phyloP scores from a whole-genome alignment of 148 eudicot genomes.

The Fagopyrum homotropicum region DNA sequence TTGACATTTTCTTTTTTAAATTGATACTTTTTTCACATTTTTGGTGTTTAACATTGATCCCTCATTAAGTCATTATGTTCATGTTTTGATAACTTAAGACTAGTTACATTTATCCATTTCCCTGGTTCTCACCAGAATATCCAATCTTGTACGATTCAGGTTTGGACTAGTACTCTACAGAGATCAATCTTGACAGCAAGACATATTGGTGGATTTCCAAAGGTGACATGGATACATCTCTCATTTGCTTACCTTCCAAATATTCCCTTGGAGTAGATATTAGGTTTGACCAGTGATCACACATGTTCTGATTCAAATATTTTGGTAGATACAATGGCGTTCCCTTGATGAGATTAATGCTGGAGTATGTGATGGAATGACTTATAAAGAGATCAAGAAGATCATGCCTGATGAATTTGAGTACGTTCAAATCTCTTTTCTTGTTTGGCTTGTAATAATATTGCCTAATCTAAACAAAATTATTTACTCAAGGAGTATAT shows the following conservation, averaged over 20 bases:
- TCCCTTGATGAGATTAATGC: conserved; percentile 96
- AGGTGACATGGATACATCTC: conserved; percentile 36
- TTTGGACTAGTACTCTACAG: conserved; percentile 99
- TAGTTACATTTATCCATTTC: not conserved
- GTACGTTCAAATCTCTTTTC: conserved; percentile 36
- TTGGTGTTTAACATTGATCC: not conserved
- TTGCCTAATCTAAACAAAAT: not conserved
- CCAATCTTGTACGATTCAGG: conserved; percentile 27
- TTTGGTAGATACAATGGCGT: conserved; percentile 92
- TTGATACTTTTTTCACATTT: not conserved
- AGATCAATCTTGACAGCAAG: conserved; percentile 80
- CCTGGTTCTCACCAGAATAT: not conserved
- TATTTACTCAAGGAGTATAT: not conserved
- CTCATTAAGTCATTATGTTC: not conserved
- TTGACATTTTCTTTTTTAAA: not conserved
- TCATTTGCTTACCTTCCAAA: not conserved
- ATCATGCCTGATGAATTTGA: conserved; percentile 94
- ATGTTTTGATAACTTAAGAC: not conserved
- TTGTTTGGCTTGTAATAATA: not conserved
- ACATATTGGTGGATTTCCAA: conserved; percentile 85
- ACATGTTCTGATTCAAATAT: not conserved
- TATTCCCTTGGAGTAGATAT: not conserved
- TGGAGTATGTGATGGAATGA: conserved; percentile 98
- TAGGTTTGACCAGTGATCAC: not conserved
- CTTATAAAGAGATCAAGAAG: conserved; percentile 86